phyloP scores from a whole-genome alignment of 2,329 filamentous ascomycete genomes.

The Colletotrichum nymphaeae region DNA sequence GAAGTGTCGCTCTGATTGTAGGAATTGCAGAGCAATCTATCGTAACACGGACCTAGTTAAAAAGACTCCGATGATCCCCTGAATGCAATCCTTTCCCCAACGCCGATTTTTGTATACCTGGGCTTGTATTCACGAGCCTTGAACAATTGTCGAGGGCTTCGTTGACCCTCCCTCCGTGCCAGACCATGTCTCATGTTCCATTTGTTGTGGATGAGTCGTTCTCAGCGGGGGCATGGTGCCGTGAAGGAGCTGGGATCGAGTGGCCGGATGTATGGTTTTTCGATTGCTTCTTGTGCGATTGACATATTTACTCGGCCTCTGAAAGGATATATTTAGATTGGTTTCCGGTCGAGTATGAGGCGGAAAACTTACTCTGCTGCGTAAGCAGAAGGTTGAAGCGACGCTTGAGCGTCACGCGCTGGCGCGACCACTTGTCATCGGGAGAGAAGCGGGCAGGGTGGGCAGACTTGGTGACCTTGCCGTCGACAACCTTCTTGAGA shows the following conservation, averaged over 20 bases:
- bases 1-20: slow-evolving; percentile 14
- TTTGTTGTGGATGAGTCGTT: slow-evolving; percentile 1
- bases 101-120: slow-evolving; percentile 27
- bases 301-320: slow-evolving; percentile 10
- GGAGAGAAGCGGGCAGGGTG: slow-evolving; percentile 97
- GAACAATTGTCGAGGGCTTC: background rate
- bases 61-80: slow-evolving; percentile 24
- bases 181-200: background rate
- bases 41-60: slow-evolving; percentile 26
- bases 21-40: slow-evolving; percentile 18
- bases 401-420: slow-evolving; percentile 95
- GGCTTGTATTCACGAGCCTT: slow-evolving; percentile 2
- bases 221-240: background rate
- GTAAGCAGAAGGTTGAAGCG: slow-evolving; percentile 89
- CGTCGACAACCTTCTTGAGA: slow-evolving; percentile 89
- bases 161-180: background rate
- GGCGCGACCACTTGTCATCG: slow-evolving; percentile 98
- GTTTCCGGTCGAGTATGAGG: too few species aligned
- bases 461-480: slow-evolving; percentile 93
- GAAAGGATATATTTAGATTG: slow-evolving; percentile 1
- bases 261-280: slow-evolving; percentile 7
- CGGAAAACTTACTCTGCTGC: slow-evolving; percentile 69
- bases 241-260: slow-evolving; percentile 1
- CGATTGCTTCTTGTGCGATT: background rate
- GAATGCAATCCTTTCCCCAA: slow-evolving; percentile 32